Conservation (phyloP, 2,329 filamentous ascomycete species). For the Cladosporium cucumerinum region DNA sequence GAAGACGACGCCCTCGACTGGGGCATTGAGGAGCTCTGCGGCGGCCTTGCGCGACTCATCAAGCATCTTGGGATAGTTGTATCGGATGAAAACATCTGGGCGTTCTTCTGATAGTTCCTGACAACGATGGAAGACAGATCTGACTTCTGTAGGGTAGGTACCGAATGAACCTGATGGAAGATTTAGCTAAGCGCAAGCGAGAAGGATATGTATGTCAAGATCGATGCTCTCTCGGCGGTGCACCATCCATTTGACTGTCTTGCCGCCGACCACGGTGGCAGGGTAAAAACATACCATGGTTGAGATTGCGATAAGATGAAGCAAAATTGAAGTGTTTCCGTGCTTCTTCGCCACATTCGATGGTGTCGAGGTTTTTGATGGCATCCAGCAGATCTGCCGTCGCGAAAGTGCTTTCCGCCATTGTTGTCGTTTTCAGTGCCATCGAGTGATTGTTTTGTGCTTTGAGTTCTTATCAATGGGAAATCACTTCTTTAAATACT, state of each 20-base stretch:
- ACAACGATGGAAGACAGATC: constrained; percentile 57
- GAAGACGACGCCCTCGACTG: constrained; percentile 66
- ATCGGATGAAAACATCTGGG: constrained; percentile 75
- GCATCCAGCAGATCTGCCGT: constrained; percentile 4
- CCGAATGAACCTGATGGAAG: constrained; percentile 68
- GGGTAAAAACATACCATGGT: constrained; percentile 79
- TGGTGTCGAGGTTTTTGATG: constrained; percentile 15
- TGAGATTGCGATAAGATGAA: constrained; percentile 67
- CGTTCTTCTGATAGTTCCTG: constrained; percentile 64
- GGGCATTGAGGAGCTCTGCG: constrained; percentile 63
- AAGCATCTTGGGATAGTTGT: constrained; percentile 60
- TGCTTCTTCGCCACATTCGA: constrained; percentile 40
- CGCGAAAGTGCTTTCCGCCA: neutral
- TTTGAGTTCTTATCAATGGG: neutral
- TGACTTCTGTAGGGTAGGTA: constrained; percentile 64
- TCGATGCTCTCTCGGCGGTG: too few relatives aligned
- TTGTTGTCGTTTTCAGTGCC: neutral
- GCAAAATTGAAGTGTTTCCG: constrained; percentile 68
- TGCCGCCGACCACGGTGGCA: too few relatives aligned
- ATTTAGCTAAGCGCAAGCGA: too few relatives aligned
- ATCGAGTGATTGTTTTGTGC: neutral
- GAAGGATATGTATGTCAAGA: too few relatives aligned
- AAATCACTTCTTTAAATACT: neutral
- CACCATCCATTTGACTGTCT: too few relatives aligned
- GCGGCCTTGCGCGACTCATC: constrained; percentile 63